Conservation (phyloP, 257 asterid genomes). For the Lantana camara region DNA sequence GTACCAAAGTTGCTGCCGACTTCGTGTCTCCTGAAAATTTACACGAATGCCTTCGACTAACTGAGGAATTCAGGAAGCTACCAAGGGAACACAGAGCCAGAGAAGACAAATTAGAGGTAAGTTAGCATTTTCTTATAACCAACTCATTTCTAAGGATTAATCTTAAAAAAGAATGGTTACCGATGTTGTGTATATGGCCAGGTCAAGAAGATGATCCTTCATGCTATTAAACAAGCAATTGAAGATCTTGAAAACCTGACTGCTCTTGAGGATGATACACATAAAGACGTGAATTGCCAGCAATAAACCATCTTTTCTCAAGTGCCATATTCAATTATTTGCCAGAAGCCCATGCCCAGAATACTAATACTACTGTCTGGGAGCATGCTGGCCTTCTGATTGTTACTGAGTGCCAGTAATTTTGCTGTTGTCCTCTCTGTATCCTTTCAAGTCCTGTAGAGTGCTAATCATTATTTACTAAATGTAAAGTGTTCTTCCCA, state of each 20-base stretch:
- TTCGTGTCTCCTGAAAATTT: conserved; percentile 94
- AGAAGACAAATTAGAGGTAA: conserved; percentile 96
- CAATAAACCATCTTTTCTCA: neutral
- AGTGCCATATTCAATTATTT: conserved; percentile 5
- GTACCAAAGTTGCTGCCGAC: conserved; percentile 94
- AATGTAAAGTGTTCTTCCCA: too few species aligned
- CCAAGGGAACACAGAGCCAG: conserved; percentile 83
- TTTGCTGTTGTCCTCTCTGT: neutral
- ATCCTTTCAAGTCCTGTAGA: neutral
- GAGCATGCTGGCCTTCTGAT: neutral
- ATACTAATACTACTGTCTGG: neutral
- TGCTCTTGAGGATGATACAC: neutral
- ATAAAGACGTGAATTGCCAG: conserved; percentile 15
- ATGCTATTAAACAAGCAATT: conserved; percentile 66
- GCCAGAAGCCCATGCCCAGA: neutral
- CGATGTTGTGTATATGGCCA: conserved; percentile 32
- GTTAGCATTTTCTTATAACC: neutral
- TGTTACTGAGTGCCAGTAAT: neutral
- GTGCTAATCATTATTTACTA: too few species aligned
- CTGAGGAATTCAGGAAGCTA: conserved; percentile 84
- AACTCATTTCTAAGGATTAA: too few species aligned
- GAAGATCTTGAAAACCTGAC: conserved; percentile 59
- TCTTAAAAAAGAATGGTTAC: neutral
- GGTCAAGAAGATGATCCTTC: conserved; percentile 90
- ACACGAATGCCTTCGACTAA: conserved; percentile 69